A percentile compares a stretch with the other conserved stretches of the same genome.
These are phyloP conservation scores for Parathielavia appendiculata DNA, from an alignment of 495 filamentous ascomycete species.

Conservation along the genomic window DNA sequence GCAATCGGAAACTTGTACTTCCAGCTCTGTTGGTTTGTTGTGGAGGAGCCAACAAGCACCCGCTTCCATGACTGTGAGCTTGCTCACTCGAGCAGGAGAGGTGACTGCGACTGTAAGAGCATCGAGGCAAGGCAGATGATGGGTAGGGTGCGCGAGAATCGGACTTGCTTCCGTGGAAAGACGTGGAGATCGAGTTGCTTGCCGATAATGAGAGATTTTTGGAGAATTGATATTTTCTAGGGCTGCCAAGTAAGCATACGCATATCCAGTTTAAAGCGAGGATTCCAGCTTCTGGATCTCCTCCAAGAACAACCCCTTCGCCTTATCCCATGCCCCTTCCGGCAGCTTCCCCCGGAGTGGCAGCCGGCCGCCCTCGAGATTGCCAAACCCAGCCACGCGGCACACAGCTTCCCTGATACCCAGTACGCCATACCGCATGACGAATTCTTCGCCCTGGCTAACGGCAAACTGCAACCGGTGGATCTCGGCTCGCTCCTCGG, in stretches of 20 bases:
- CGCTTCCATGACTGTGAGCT: no score
- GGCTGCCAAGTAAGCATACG: not conserved
- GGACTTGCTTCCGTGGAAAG: no score
- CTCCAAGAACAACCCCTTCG: constrained; percentile 20
- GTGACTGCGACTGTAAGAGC: no score
- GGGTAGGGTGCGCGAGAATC: no score
- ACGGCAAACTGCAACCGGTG: constrained; percentile 52
- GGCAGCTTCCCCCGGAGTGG: constrained; percentile 49
- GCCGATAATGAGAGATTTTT: no score
- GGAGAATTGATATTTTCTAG: no score
- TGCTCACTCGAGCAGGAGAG: no score
- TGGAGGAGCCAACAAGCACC: no score
- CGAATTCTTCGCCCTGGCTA: constrained; percentile 53
- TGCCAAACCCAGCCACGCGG: constrained; percentile 50
- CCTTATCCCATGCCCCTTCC: constrained; percentile 39
- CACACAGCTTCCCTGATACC: constrained; percentile 60
- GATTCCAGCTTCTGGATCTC: constrained; percentile 26
- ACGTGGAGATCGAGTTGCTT: no score
- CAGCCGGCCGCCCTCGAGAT: constrained; percentile 50
- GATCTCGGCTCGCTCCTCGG: constrained; percentile 35
- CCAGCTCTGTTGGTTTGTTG: no score
- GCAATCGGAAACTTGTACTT: no score
- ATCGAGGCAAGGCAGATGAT: no score
- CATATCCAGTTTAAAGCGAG: not conserved
- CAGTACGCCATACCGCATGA: constrained; percentile 51